Base-by-base conservation (phyloP, 1,284 basidiomycete genomes). In the Lentinula novae-zelandiae region DNA sequence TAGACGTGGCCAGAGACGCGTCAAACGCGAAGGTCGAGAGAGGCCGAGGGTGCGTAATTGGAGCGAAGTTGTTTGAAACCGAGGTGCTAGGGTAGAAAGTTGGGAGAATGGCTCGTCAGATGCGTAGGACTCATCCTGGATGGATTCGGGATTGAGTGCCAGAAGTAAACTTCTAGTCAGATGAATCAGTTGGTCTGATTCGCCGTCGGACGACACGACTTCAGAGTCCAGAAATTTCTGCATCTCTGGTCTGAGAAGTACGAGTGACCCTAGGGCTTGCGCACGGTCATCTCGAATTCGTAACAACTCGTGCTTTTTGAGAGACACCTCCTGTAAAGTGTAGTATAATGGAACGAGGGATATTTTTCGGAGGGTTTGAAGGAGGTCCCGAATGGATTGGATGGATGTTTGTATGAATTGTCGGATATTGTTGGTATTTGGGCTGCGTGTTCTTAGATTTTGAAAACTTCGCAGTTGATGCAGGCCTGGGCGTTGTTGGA, bases 1-100 rank as follows among this genome's bases (percentile, higher is more conserved):
- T 12, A 92, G 71, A 51, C 78, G 81, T 0, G 90, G 90, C 90
- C 91, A 92, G 40, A 85, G 54, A 2, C 81, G 78, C 2, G 81
- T 79, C 39, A 87, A 67, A 13, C 79, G 75, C 0, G 86, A 84
- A 0, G 90, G 90, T 15, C 86, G 80, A 49, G 75, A 70, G 13
- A 91, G 78, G 39, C 74, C 69, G 3, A 73, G 70, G 1, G 68
- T 57, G 34, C 67, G 39, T 63, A 76, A n/a, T 20, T 22, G 49
- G 33, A 34, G 49, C 12, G 27, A 50, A 31, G 20, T 8, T 31
- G 10, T 31, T 12, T 50, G 53, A 7, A 49, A 34, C 80, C 74
- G 13, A 67, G 64, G 9, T 68, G 64, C 53, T 17, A 55, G 53
- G 34, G 57, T 61, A 27, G 20, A 17, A 20, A 27, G 53, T 5